Evolutionary conservation across 805 yeast species (phyloP), one percentile per base, ranked within the genome.

Genomic region (Ogataea ganodermae): DNA sequence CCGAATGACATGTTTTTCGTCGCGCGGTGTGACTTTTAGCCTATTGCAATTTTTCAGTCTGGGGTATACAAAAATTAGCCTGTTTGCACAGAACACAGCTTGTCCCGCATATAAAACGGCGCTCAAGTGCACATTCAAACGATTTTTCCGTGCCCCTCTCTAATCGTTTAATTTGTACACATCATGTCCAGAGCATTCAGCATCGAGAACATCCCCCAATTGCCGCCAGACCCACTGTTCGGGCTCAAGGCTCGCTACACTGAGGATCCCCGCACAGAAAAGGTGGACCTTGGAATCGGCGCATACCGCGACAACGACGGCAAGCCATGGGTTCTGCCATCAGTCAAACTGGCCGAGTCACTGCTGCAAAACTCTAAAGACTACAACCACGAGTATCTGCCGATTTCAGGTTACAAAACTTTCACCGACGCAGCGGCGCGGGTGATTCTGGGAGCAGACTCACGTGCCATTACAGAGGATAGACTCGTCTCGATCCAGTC

Each of bases 301-400:
- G 92, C 98, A n/a, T 92, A 92, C 74, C 81, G 99, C 66, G 96
- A 90, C 67, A 82, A 87, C 66, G 60, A 68, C 22, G 99, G 98
- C 44, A 81, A 84, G 66, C 97, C 98, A 40, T 90, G 89, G 80
- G 87, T 91, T 48, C 77, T 92, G 57, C 94, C 96, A 17, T 74
- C 88, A 22, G 90, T 89, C 51, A 75, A 75, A 60, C 71, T 75
- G 56, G 96, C 95, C 37, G 96, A 89, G 68, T 65, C 71, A 45
- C 66, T 78, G 59, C 70, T 90, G 49, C 81, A 82, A 30, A 66
- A 71, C 32, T 79, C 82, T 37, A 78, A 81, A 10, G 72, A 64
- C 38, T 84, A 78, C 69, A 87, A 89, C 73, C 97, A 90, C 69
- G 97, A 90, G 68, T 90, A 90, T 69, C 74, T 89, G 52, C 82